Evolutionary conservation across 1,139 yeast genomes (phyloP), one percentile per base, ranked within the genome.

Genomic region (Nakaseomyces delphensis): DNA sequence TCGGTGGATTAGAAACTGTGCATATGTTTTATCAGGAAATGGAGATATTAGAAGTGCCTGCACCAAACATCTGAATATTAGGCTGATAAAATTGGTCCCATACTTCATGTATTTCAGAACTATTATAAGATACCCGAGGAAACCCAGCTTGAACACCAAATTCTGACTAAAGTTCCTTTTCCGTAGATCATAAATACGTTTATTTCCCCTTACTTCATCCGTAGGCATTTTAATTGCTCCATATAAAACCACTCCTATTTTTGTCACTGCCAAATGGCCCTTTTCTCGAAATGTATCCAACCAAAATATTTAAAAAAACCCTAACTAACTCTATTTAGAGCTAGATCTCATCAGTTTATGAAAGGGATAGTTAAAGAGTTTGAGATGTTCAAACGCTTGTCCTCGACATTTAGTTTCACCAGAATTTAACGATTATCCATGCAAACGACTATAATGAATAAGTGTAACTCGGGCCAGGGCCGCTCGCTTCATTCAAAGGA

Each of bases 41-140:
- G 70, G 69, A 10, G 56, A 52, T 3, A 60, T 33, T n/a, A 64
- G 40, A 3, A 63, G 40, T 2, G 59, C 50, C 24, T 66, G 69
- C 1, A 63, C 45, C 3, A 47, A 21, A 15, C 53, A 39, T 40
- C 69, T 47, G 18, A 58, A 31, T 8, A 52, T 4, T 7, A 60
- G 36, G 4, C 50, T 42, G 51, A 51, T 45, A 9, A 55, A 44
- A 3, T 50, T 48, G 14, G 57, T 48, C 10, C 57, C 62, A 44
- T 46, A 59, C 42, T 60, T 60, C 38, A 59, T 43, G 33, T 58
- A 57, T 35, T 56, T 52, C 31, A 56, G 33, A 6, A 52, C 42
- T 16, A 60, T 56, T 10, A 55, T 27, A 3, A 52, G 27, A 40
- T 51, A 56, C 0, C 62, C 62, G 19, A 60, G 40, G 18, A 51